Conservation (phyloP, 2,329 filamentous ascomycete species). For the Neonectria coccinea region DNA sequence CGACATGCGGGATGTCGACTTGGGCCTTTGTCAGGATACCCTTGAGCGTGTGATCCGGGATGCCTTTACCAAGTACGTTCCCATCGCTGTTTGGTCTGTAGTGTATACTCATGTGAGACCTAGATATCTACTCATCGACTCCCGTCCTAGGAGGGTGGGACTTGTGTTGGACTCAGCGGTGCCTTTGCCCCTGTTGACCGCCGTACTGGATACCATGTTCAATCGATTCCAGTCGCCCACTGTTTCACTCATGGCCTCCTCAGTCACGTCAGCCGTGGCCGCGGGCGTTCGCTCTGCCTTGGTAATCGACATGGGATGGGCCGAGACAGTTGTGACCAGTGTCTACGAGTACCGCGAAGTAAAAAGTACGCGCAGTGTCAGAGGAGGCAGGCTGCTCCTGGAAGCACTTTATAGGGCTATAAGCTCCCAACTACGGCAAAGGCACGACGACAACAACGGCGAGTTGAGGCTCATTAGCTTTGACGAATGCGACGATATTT, state of each 20-base stretch:
- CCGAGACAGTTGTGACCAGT: constrained; percentile 85
- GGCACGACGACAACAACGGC: constrained; percentile 49
- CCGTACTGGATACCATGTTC: constrained; percentile 82
- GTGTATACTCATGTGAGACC: constrained; percentile 28
- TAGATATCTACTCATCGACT: constrained; percentile 76
- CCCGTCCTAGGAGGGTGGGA: constrained; percentile 78
- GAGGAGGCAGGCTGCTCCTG: constrained; percentile 79
- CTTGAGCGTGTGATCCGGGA: constrained; percentile 86
- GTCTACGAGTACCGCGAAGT: constrained; percentile 94
- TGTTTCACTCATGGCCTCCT: constrained; percentile 82
- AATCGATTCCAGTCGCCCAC: constrained; percentile 82
- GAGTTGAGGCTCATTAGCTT: constrained; percentile 68
- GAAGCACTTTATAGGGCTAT: constrained; percentile 76
- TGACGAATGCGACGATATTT: constrained; percentile 84
- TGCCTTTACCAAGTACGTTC: constrained; percentile 80
- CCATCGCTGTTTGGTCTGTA: background rate
- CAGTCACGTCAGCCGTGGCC: constrained; percentile 79
- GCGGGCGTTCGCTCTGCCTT: constrained; percentile 89
- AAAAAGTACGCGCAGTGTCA: constrained; percentile 73
- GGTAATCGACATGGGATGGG: constrained; percentile 92
- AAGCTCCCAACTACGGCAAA: constrained; percentile 47
- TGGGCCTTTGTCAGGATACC: constrained; percentile 86
- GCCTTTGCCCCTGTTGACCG: constrained; percentile 81
- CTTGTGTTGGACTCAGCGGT: constrained; percentile 82
- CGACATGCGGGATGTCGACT: constrained; percentile 78